Evolutionary conservation across 1,284 basidiomycete species (phyloP).

Genomic region (Phenoliferia sp.): DNA sequence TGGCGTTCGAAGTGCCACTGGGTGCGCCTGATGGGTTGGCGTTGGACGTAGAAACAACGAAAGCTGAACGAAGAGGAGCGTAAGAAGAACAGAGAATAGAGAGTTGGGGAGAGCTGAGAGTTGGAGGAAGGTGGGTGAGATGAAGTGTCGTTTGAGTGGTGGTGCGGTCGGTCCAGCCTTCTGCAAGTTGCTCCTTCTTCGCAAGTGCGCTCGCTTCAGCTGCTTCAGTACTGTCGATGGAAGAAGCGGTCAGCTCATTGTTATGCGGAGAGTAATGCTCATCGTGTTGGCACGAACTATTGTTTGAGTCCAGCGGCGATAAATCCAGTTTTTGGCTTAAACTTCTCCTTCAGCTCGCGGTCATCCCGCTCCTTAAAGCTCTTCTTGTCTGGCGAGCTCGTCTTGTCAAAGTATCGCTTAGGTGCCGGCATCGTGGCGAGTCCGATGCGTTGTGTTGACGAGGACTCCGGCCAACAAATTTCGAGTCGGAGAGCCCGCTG

Average conservation of each 20-base stretch:
- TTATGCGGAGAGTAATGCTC: neutral
- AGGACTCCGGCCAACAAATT: neutral
- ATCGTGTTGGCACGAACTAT: conserved; percentile 18
- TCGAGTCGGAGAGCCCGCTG: neutral
- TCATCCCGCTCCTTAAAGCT: conserved; percentile 7
- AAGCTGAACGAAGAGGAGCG: conserved; percentile 88
- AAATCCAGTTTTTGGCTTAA: conserved; percentile 32
- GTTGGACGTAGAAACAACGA: conserved; percentile 66
- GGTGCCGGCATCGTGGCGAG: conserved; percentile 18
- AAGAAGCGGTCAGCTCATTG: neutral
- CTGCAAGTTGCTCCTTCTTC: conserved; percentile 1
- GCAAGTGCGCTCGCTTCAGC: conserved; percentile 9
- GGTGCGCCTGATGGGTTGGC: conserved; percentile 4
- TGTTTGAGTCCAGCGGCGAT: conserved; percentile 29
- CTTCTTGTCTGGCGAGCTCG: conserved; percentile 3
- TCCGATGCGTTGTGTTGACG: neutral
- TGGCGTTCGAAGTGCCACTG: conserved; percentile 34
- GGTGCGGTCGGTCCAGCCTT: conserved; percentile 13
- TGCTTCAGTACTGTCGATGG: conserved; percentile 24
- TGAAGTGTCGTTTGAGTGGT: conserved; percentile 41
- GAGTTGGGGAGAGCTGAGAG: conserved; percentile 82
- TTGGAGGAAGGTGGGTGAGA: conserved; percentile 63
- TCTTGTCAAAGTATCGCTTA: conserved; percentile 28
- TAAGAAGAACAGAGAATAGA: conserved; percentile 91
- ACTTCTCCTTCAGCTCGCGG: conserved; percentile 24